These are phyloP conservation scores for Boeremia lycopersici DNA, from an alignment of 2,329 filamentous ascomycete species.

Conservation along the genomic window DNA sequence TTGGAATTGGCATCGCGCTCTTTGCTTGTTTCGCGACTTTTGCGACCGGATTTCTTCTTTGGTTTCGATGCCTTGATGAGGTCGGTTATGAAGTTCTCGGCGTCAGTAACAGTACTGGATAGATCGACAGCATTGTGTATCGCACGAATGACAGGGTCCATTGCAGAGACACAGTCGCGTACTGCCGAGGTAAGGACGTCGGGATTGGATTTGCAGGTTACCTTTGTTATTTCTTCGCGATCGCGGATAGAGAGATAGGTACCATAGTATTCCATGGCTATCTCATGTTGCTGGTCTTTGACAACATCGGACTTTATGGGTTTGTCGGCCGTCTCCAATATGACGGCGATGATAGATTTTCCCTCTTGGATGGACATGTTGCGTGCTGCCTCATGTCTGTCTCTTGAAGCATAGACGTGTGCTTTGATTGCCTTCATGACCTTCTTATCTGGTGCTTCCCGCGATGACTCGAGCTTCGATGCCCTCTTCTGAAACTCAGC, in stretches of 20 bases:
- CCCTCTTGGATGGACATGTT: conserved; percentile 58
- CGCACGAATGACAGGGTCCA: conserved; percentile 74
- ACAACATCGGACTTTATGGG: conserved; percentile 57
- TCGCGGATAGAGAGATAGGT: conserved; percentile 74
- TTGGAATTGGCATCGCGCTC: conserved; percentile 30
- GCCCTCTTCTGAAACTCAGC: conserved; percentile 70
- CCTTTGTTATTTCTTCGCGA: conserved; percentile 70
- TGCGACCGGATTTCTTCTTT: conserved; percentile 38
- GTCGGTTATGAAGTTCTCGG: conserved; percentile 72
- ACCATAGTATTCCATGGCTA: conserved; percentile 72
- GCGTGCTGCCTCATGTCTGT: conserved; percentile 65
- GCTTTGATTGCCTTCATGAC: conserved; percentile 66
- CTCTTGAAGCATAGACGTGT: conserved; percentile 60
- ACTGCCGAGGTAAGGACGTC: conserved; percentile 75
- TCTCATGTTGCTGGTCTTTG: conserved; percentile 65
- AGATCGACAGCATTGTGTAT: conserved; percentile 76
- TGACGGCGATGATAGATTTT: conserved; percentile 69
- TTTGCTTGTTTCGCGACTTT: conserved; percentile 28
- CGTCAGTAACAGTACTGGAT: conserved; percentile 69
- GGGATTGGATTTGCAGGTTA: conserved; percentile 70
- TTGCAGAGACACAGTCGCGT: conserved; percentile 68
- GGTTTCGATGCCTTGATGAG: conserved; percentile 64
- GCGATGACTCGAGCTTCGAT: conserved; percentile 68
- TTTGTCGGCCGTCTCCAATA: conserved; percentile 60
- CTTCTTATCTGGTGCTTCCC: conserved; percentile 63